Conservation (phyloP, 2,329 filamentous ascomycete species). For the Fusarium sp. region DNA sequence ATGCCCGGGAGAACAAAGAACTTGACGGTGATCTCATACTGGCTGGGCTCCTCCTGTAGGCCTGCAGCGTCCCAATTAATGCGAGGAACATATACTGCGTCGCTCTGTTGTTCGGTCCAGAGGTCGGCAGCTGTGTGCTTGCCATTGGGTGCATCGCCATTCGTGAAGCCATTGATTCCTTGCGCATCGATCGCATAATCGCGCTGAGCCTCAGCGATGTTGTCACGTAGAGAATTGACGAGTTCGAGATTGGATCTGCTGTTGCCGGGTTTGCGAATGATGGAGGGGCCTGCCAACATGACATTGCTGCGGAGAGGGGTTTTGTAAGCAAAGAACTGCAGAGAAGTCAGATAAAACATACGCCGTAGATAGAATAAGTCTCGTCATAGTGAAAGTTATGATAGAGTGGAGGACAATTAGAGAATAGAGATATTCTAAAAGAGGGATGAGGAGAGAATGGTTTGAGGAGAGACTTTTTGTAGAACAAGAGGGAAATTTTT, state of each 20-base stretch:
- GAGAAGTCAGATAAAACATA: conserved; percentile 58
- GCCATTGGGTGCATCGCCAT: conserved; percentile 42
- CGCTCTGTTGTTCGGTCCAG: conserved; percentile 76
- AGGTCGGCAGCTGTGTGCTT: conserved; percentile 49
- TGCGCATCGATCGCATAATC: conserved; percentile 58
- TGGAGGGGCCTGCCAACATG: conserved; percentile 83
- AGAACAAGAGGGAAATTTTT: conserved; percentile 35
- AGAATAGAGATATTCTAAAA: not conserved
- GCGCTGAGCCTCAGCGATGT: conserved; percentile 80
- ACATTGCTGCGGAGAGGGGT: conserved; percentile 70
- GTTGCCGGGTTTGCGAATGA: conserved; percentile 78
- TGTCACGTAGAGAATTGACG: conserved; percentile 85
- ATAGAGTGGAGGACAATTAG: not conserved
- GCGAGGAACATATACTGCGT: conserved; percentile 79
- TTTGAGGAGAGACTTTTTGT: conserved; percentile 12
- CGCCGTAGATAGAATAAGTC: conserved; percentile 88
- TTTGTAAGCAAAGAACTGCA: conserved; percentile 36
- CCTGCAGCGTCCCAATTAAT: conserved; percentile 78
- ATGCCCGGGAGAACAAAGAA: conserved; percentile 88
- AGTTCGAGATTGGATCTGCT: conserved; percentile 94
- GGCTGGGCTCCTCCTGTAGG: conserved; percentile 80
- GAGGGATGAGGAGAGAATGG: conserved; percentile 1
- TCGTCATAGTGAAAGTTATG: conserved; percentile 66
- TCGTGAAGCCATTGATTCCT: conserved; percentile 48
- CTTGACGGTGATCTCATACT: conserved; percentile 96